Evolutionary conservation across 2,329 filamentous ascomycete genomes (phyloP).

Genomic region (Lachnum nothofagi): DNA sequence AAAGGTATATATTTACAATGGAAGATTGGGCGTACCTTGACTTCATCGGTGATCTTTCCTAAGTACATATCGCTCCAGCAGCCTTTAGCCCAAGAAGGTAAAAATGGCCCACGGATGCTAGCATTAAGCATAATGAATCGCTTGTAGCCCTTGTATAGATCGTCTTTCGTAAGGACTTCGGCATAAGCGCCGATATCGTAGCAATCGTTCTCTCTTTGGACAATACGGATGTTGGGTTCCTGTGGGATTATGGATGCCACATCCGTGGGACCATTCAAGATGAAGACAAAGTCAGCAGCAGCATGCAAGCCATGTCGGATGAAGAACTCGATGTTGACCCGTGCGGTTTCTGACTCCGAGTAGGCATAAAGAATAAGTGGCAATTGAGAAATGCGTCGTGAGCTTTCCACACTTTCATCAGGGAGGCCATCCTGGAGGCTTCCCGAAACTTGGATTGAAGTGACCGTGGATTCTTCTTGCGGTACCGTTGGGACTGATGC

Average conservation of each 20-base stretch:
- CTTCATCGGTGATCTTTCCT: conserved; percentile 21
- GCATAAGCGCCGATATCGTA: conserved; percentile 29
- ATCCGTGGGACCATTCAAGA: conserved; percentile 27
- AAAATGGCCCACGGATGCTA: conserved; percentile 28
- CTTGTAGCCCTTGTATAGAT: conserved; percentile 28
- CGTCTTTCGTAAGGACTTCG: conserved; percentile 22
- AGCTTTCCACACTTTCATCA: not conserved
- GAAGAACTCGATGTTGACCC: conserved; percentile 28
- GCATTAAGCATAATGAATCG: conserved; percentile 30
- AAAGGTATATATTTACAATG: not conserved
- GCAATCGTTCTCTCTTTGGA: conserved; percentile 27
- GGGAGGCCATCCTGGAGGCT: not conserved
- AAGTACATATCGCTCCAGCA: conserved; percentile 31
- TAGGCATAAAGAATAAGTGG: conserved; percentile 30
- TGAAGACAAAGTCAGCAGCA: conserved; percentile 29
- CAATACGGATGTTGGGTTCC: conserved; percentile 20
- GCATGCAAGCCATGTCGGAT: conserved; percentile 28
- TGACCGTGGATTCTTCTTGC: not conserved
- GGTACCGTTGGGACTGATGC: not conserved
- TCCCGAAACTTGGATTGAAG: too few relatives aligned
- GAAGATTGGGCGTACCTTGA: conserved; percentile 20
- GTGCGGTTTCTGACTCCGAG: conserved; percentile 24
- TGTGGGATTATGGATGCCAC: conserved; percentile 16
- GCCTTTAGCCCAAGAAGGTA: conserved; percentile 25
- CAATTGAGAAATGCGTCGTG: conserved; percentile 7